Conservation (phyloP, 2,329 filamentous ascomycete species). For the Leptographium flavum region DNA sequence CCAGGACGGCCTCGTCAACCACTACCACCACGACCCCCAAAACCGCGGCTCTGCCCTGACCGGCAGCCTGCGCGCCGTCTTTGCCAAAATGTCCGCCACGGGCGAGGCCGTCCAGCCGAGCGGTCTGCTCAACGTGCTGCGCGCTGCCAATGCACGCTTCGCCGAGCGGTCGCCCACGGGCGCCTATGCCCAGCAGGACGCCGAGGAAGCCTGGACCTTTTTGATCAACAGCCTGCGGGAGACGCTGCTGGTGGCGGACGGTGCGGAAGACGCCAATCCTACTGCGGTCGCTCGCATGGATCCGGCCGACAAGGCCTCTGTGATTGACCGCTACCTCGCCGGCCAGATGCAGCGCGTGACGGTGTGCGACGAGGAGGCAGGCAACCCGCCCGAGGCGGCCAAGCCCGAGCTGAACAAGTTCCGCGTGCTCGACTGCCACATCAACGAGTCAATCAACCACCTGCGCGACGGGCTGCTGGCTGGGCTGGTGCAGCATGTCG, state of each 20-base stretch:
- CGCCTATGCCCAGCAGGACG: slow-evolving; percentile 94
- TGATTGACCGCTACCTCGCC: slow-evolving; percentile 48
- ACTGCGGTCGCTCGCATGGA: not conserved
- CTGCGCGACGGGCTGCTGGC: slow-evolving; percentile 75
- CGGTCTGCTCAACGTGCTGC: slow-evolving; percentile 68
- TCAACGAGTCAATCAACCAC: slow-evolving; percentile 75
- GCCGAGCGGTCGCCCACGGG: slow-evolving; percentile 75
- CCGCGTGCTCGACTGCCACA: slow-evolving; percentile 92
- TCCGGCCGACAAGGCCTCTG: not conserved
- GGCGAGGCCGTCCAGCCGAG: slow-evolving; percentile 76
- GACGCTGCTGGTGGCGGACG: slow-evolving; percentile 54
- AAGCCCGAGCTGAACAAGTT: slow-evolving; percentile 59
- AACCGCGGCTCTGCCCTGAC: slow-evolving; percentile 45
- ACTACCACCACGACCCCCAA: slow-evolving; percentile 26
- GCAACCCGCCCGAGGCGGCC: slow-evolving; percentile 60
- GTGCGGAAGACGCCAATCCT: not conserved
- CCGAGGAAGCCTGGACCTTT: slow-evolving; percentile 96
- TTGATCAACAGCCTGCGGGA: slow-evolving; percentile 72
- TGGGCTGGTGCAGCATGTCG: slow-evolving; percentile 73
- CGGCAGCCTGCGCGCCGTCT: slow-evolving; percentile 64
- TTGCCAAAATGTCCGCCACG: slow-evolving; percentile 78
- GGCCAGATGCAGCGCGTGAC: slow-evolving; percentile 67
- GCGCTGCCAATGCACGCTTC: slow-evolving; percentile 81
- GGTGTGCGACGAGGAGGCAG: slow-evolving; percentile 70
- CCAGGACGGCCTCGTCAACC: slow-evolving; percentile 55